Percentiles rank a stretch among this genome's conserved stretches.
These are phyloP conservation scores for Melaleuca alternifolia DNA, from an alignment of 345 rosid genomes.

Conservation along the genomic window DNA sequence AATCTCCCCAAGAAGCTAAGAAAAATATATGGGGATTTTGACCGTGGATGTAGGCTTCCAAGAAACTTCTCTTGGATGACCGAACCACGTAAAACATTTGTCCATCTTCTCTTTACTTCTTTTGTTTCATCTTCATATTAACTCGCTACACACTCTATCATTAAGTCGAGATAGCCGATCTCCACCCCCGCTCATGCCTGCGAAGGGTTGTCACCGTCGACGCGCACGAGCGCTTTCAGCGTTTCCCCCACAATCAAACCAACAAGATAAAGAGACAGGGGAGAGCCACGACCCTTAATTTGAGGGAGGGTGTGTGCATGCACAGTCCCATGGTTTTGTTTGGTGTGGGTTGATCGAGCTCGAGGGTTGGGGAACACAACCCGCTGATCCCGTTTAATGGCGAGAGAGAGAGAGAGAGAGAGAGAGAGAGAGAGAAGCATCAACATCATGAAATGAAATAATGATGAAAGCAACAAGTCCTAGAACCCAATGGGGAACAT, in stretches of 20 bases:
- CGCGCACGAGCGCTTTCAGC: neutral
- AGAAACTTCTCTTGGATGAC: too few species aligned
- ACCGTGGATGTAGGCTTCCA: too few species aligned
- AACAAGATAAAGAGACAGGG: neutral
- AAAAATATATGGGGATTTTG: too few species aligned
- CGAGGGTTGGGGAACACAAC: neutral
- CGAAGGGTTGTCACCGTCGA: neutral
- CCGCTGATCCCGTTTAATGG: neutral
- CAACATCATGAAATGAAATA: neutral
- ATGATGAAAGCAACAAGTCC: slow-evolving; percentile 3
- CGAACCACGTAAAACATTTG: too few species aligned
- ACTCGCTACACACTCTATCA: neutral
- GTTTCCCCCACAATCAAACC: neutral
- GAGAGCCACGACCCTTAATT: neutral
- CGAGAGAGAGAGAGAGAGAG: neutral
- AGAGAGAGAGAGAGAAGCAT: neutral
- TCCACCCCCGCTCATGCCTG: neutral
- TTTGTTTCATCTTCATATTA: too few species aligned
- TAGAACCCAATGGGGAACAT: neutral
- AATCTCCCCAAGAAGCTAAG: too few species aligned
- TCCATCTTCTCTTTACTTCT: too few species aligned
- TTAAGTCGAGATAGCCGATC: neutral
- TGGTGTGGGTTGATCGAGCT: neutral
- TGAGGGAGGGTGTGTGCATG: neutral
- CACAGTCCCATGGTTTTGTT: neutral